Evolutionary conservation across 352 stramenopile genomes (phyloP).

Genomic region (Elongisporangium undulatum): DNA sequence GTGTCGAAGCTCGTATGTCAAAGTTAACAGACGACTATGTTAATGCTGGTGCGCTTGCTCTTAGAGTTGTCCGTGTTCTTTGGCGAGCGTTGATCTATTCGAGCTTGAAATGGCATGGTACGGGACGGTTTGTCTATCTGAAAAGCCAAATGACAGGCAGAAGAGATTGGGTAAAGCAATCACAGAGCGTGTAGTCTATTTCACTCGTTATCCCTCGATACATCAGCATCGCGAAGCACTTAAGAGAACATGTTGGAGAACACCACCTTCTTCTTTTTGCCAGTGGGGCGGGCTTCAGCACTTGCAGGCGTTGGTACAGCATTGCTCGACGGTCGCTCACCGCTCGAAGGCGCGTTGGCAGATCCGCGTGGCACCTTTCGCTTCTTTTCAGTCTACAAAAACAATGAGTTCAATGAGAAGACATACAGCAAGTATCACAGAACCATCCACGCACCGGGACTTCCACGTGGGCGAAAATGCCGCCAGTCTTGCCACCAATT

Average conservation of each 20-base stretch:
- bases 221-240: slow-evolving; percentile 6
- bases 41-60: no score
- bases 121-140: no score
- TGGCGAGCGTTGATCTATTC: no score
- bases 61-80: no score
- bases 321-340: slow-evolving; percentile 5
- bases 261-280: slow-evolving; percentile 81
- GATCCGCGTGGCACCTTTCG: slow-evolving; percentile 27
- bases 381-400: slow-evolving; percentile 56
- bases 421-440: not conserved
- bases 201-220: not conserved
- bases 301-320: not conserved
- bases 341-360: slow-evolving; percentile 3
- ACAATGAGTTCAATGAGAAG: not conserved
- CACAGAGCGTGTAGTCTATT: not conserved
- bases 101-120: no score
- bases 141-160: no score
- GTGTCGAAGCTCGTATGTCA: no score
- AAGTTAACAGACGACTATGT: no score
- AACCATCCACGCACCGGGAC: slow-evolving; percentile 27
- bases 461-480: slow-evolving; percentile 83
- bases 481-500: slow-evolving; percentile 64
- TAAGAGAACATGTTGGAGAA: slow-evolving; percentile 72
- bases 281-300: slow-evolving; percentile 17
- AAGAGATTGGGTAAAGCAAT: not conserved